Evolutionary conservation across 2,329 filamentous ascomycete genomes (phyloP), one percentile per base, ranked within the genome.

Genomic region (Sphaerulina populicola): DNA sequence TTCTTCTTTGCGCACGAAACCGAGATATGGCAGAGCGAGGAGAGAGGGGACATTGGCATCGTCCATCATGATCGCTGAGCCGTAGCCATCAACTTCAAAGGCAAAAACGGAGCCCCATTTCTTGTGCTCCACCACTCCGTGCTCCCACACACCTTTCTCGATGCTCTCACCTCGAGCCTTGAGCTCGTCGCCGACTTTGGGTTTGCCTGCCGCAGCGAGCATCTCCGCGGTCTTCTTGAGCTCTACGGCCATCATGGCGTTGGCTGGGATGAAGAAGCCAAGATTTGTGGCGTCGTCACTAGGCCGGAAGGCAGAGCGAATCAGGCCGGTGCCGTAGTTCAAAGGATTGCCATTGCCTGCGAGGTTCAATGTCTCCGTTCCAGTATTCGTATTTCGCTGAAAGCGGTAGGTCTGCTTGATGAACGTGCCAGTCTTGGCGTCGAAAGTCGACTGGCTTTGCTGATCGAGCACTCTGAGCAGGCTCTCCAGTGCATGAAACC

Each of bases 211-310:
- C 5, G 74, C 73, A 47, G 73, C 71, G n/a, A 97, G 77, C 15
- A 94, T 75, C 5, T 76, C 73, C 0, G 88, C 82, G 0, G 86
- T 82, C 38, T 86, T 82, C 57, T 82, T 80, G 23, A 98, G 75
- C 69, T 98, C 89, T 0, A 91, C 86, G 2, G 88, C 83, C 77
- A 98, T 95, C 83, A 94, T 91, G 21, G 93, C 93, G 65, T 98
- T 98, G 35, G 88, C 84, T 0, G 93, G 93, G 59, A 98, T 94
- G 66, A 95, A 88, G 74, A 88, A 98, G 40, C 90, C 90, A 2
- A 98, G 75, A 35, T 93, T 96, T 0, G 89, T 94, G 2, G 93
- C 88, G 67, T 98, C 93, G 62, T 98, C 93, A 57, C 88, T 94
- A 4, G 93, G 93, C 1, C 93, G 80, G 72, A 98, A 98, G 0